Evolutionary conservation across 2,329 filamentous ascomycete species (phyloP), one percentile per base, ranked within the genome.

Genomic region (Claviceps citrina): DNA sequence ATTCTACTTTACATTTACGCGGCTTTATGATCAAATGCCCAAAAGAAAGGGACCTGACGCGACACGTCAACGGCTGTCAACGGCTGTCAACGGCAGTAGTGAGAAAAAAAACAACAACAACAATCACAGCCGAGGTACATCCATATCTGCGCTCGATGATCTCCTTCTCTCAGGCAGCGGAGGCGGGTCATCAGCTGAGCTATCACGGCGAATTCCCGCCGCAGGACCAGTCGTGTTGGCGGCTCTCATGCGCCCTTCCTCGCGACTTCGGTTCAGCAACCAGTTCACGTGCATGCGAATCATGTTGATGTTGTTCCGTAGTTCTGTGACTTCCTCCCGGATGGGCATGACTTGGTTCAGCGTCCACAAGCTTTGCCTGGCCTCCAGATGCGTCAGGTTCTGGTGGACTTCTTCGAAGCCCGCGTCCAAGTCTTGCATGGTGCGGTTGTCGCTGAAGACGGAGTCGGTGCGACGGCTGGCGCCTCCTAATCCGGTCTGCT

Each of bases 301-400:
- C 48, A 73, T 68, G 38, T 71, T 71, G 44, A 73, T 60, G 46
- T 67, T 73, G 55, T 68, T 73, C 32, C 67, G 62, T 31, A 75
- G 59, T 52, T 78, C 74, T 4, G 68, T 66, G n/a, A 78, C 65
- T 54, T 77, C 71, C 43, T 78, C 73, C 42, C 74, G 72, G 44
- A 78, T 68, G 7, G 70, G 72, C 50, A 75, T 65, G 5, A 73
- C 69, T 53, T 78, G 71, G 48, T 76, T 77, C 50, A 78, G 64
- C 7, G 75, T 64, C 64, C 73, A 69, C 56, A 76, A 69, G 25
- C 67, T 73, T 50, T 77, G 73, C 36, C 71, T 67, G 3, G 68
- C 70, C 50, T 78, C 73, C 37, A 76, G 62, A 43, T 76, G 73
- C 16, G 67, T 70, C 28, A 78, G 50, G 31, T 67, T 68, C 41